Conservation (phyloP, 2,329 filamentous ascomycete species). For the Pyrenochaeta sp. region DNA sequence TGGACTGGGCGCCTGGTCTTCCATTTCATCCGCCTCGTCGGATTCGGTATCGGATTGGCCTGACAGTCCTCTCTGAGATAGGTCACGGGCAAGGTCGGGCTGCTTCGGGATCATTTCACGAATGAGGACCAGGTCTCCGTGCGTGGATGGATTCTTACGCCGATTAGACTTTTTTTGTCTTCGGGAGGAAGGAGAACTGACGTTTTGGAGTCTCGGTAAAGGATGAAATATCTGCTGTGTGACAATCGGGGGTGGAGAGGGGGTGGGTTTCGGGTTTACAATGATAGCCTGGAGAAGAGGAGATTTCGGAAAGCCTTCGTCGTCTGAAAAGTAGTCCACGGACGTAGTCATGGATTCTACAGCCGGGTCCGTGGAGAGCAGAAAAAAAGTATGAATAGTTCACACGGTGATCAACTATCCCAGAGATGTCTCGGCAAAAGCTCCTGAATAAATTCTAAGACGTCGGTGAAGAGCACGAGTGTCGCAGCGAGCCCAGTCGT, state of each 20-base stretch:
- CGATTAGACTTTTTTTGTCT: slow-evolving; percentile 59
- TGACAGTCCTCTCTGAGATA: slow-evolving; percentile 63
- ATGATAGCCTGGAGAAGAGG: slow-evolving; percentile 53
- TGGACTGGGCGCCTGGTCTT: slow-evolving; percentile 24
- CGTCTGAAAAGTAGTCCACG: slow-evolving; percentile 58
- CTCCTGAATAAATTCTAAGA: slow-evolving; percentile 22
- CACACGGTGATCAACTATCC: slow-evolving; percentile 22
- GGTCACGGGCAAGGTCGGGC: slow-evolving; percentile 70
- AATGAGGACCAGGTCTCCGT: slow-evolving; percentile 74
- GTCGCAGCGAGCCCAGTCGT: slow-evolving; percentile 31
- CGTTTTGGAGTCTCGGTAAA: slow-evolving; percentile 33
- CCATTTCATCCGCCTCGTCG: slow-evolving; percentile 55
- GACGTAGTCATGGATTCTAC: slow-evolving; percentile 38
- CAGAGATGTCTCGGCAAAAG: slow-evolving; percentile 30
- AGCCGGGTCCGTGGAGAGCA: neutral
- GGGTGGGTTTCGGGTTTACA: slow-evolving; percentile 56
- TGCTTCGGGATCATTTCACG: slow-evolving; percentile 69
- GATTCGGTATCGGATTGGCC: slow-evolving; percentile 54
- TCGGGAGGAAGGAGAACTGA: slow-evolving; percentile 55
- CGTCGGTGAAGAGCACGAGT: slow-evolving; percentile 26
- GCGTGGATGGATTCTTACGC: slow-evolving; percentile 64
- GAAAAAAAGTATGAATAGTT: neutral
- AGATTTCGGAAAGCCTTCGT: slow-evolving; percentile 56
- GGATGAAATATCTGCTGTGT: slow-evolving; percentile 33
- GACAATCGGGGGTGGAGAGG: slow-evolving; percentile 57